phyloP scores from a whole-genome alignment of 192 early-diverging fungal species.

The Linderina pennispora region DNA sequence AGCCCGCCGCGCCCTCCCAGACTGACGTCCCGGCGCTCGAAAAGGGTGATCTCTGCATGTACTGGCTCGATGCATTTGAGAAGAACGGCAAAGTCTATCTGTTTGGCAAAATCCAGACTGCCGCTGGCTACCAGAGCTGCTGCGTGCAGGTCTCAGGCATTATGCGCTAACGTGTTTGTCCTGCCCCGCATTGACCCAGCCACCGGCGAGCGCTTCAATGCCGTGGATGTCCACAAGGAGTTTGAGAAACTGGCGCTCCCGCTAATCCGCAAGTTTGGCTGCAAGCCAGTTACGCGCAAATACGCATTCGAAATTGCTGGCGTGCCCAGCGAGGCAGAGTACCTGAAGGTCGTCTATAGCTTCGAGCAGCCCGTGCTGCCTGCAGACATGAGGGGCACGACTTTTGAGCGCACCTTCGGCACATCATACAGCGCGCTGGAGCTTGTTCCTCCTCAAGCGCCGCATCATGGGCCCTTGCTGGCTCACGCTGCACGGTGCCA shows the following conservation, averaged over 20 bases:
- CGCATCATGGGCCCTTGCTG: conserved; percentile 97
- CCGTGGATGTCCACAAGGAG: conserved; percentile 66
- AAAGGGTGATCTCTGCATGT: conserved; percentile 51
- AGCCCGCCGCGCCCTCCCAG: not conserved
- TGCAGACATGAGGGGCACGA: conserved; percentile 55
- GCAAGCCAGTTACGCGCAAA: conserved; percentile 64
- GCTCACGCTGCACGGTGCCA: conserved; percentile 64
- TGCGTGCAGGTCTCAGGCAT: conserved; percentile 75
- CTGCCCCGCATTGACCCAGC: conserved; percentile 64
- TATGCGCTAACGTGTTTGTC: conserved; percentile 83
- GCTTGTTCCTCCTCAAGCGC: conserved; percentile 86
- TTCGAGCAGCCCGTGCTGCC: conserved; percentile 51
- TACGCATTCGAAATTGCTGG: conserved; percentile 89
- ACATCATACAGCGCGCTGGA: conserved; percentile 83
- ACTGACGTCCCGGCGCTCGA: not conserved
- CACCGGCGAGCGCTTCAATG: conserved; percentile 35
- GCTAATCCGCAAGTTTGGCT: conserved; percentile 52
- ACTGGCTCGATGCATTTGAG: conserved; percentile 92
- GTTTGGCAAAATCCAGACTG: conserved; percentile 74
- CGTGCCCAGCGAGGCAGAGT: conserved; percentile 74
- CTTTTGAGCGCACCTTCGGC: conserved; percentile 86
- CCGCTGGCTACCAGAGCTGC: conserved; percentile 56
- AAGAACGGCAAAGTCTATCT: conserved; percentile 76
- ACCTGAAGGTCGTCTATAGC: conserved; percentile 84
- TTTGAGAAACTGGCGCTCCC: conserved; percentile 55